Percentiles rank a stretch among this genome's conserved stretches.
phyloP scores from a whole-genome alignment of 1,284 basidiomycete species.

The Mycosarcoma maydis region DNA sequence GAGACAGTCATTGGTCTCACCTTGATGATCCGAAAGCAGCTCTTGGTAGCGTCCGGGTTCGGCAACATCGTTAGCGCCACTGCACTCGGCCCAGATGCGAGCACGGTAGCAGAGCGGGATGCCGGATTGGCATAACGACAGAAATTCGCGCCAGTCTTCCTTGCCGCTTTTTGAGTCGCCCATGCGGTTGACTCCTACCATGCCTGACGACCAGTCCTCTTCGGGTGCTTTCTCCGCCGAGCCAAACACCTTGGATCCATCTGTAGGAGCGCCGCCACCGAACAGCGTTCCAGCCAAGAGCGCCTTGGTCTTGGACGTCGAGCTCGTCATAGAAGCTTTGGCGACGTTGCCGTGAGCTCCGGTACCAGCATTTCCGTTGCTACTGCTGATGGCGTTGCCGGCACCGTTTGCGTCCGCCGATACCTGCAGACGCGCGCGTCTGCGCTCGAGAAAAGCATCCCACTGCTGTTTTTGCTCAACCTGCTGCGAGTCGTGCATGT shows the following conservation, averaged over 20 bases:
- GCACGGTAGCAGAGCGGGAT: slow-evolving; percentile 87
- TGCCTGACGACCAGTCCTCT: slow-evolving; percentile 59
- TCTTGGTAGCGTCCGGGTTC: slow-evolving; percentile 93
- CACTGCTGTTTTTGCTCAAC: slow-evolving; percentile 79
- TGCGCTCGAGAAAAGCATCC: slow-evolving; percentile 83
- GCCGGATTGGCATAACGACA: slow-evolving; percentile 80
- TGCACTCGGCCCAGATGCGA: slow-evolving; percentile 88
- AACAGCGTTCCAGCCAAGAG: slow-evolving; percentile 24
- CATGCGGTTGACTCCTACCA: slow-evolving; percentile 89
- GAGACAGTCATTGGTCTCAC: slow-evolving; percentile 72
- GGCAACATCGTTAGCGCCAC: slow-evolving; percentile 86
- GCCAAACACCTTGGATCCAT: slow-evolving; percentile 24
- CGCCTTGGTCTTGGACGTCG: slow-evolving; percentile 30
- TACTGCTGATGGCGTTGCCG: slow-evolving; percentile 1
- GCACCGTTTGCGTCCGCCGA: slow-evolving; percentile 12
- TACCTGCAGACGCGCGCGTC: slow-evolving; percentile 67
- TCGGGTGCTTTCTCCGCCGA: slow-evolving; percentile 46
- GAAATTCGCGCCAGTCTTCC: slow-evolving; percentile 83
- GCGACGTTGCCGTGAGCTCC: slow-evolving; percentile 1
- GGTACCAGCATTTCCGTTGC: background rate
- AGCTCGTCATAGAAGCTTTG: slow-evolving; percentile 6
- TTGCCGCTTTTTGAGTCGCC: slow-evolving; percentile 74
- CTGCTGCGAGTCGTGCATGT: slow-evolving; percentile 86
- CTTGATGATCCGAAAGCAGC: slow-evolving; percentile 74
- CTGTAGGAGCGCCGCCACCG: slow-evolving; percentile 19